A percentile compares a stretch with the other conserved stretches of the same genome.
These are phyloP conservation scores for Hypoxylon lenormandii DNA, from an alignment of 495 filamentous ascomycete genomes.

Conservation along the genomic window DNA sequence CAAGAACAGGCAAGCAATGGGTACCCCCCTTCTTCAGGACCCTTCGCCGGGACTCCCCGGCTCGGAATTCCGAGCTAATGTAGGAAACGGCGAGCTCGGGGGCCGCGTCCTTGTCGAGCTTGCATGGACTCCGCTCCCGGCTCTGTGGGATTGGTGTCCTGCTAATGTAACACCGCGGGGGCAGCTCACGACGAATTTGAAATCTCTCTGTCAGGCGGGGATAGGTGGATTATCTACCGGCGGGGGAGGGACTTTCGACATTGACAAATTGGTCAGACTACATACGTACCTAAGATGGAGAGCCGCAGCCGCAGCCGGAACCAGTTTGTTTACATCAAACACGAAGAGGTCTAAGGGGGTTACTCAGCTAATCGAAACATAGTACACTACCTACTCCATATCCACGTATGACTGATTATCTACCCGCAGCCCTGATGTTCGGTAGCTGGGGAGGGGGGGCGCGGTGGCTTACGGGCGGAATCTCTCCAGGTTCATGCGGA, in stretches of 20 bases:
- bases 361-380: neutral
- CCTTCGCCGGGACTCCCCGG: constrained; percentile 9
- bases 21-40: neutral
- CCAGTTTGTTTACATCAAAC: constrained; percentile 18
- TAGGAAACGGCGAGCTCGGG: neutral
- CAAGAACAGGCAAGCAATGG: constrained; percentile 2
- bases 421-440: too few species aligned
- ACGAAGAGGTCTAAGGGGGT: neutral
- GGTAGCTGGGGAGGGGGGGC: too few species aligned
- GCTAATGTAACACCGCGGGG: too few species aligned
- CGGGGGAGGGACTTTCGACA: neutral
- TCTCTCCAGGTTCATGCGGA: neutral
- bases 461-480: too few species aligned
- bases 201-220: too few species aligned
- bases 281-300: neutral
- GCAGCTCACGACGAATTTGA: too few species aligned
- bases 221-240: too few species aligned
- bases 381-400: neutral
- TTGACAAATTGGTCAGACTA: neutral
- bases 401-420: neutral
- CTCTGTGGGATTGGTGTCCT: neutral
- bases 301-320: neutral
- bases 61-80: constrained; percentile 4
- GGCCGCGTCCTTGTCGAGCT: constrained; percentile 4
- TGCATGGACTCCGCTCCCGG: constrained; percentile 11